phyloP scores from a whole-genome alignment of 495 filamentous ascomycete genomes.

The Oleoguttula mirabilis region DNA sequence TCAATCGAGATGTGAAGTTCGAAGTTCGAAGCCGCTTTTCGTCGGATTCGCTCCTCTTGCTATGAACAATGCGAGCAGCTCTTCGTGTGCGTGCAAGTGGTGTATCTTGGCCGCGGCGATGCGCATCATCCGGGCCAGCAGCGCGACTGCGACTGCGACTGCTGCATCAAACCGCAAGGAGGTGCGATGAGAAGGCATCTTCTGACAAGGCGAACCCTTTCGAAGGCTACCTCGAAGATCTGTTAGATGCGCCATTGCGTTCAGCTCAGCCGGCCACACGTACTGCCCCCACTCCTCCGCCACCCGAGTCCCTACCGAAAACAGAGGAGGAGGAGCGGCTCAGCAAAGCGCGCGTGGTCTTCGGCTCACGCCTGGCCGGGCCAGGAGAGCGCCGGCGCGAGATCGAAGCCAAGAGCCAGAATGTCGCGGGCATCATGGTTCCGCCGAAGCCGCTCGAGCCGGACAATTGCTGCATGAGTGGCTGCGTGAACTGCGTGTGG shows the following conservation, averaged over 20 bases:
- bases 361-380: conserved; percentile 63
- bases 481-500: conserved; percentile 97
- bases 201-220: conserved; percentile 9
- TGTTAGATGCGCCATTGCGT: conserved; percentile 34
- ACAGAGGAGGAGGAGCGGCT: conserved; percentile 29
- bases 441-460: conserved; percentile 79
- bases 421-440: conserved; percentile 67
- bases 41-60: too few species aligned
- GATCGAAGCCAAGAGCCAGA: conserved; percentile 43
- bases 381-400: conserved; percentile 52
- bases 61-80: background rate
- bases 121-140: background rate
- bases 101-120: background rate
- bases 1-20: too few species aligned
- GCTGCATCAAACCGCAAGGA: too few species aligned
- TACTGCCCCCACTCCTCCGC: conserved; percentile 28
- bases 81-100: background rate
- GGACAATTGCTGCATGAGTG: conserved; percentile 98
- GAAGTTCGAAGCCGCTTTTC: too few species aligned
- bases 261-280: conserved; percentile 32
- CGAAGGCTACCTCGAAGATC: conserved; percentile 33
- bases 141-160: background rate
- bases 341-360: conserved; percentile 52
- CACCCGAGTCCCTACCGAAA: conserved; percentile 23
- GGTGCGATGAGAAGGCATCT: too few species aligned